These are phyloP conservation scores for Tulasnella sp. DNA, from an alignment of 768 basidiomycete genomes.

Conservation along the genomic window DNA sequence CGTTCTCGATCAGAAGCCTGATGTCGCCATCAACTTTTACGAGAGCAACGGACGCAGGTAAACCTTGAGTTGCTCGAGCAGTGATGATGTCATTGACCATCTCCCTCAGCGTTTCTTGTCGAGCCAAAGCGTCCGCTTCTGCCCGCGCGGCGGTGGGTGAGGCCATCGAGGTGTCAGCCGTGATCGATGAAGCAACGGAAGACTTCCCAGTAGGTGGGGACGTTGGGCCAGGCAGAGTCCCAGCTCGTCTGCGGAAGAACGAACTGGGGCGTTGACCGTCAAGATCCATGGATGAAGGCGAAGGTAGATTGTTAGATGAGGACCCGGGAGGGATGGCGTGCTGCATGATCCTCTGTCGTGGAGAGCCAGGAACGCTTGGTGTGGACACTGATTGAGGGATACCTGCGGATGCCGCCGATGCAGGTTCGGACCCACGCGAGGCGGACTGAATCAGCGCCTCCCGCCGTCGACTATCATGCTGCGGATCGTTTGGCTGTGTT, in stretches of 20 bases:
- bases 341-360: not conserved
- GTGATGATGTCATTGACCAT: not conserved
- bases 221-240: not conserved
- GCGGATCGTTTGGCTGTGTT: not conserved
- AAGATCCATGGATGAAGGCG: not conserved
- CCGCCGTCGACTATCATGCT: not conserved
- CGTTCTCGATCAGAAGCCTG: not conserved
- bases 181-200: not conserved
- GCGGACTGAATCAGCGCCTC: not conserved
- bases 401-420: not conserved
- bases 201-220: not conserved
- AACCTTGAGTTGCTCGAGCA: not conserved
- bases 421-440: not conserved
- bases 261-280: not conserved
- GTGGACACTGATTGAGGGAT: not conserved
- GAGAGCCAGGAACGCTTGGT: not conserved
- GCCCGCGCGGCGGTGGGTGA: not conserved
- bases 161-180: not conserved
- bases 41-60: not conserved
- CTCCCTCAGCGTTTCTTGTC: not conserved
- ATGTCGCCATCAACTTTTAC: not conserved
- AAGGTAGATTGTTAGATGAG: not conserved
- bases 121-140: not conserved
- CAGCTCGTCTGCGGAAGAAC: not conserved
- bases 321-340: not conserved